These are phyloP conservation scores for Penicillium brevicompactum DNA, from an alignment of 2,329 filamentous ascomycete species.

Conservation along the genomic window DNA sequence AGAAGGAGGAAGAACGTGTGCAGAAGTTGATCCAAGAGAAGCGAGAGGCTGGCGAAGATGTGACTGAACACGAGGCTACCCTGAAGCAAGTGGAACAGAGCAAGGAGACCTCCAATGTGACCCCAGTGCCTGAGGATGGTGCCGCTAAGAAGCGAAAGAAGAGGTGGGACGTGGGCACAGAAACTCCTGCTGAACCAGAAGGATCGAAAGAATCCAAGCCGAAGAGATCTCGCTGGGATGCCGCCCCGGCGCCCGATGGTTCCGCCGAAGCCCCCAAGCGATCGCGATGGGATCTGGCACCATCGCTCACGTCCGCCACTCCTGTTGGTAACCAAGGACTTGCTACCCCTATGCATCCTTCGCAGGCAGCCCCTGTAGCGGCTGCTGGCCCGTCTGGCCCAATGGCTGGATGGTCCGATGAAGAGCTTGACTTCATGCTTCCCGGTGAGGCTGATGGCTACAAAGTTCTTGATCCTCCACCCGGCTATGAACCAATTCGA, in stretches of 20 bases:
- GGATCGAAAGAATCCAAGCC: conserved; percentile 54
- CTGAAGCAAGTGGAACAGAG: conserved; percentile 67
- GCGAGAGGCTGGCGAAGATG: conserved; percentile 62
- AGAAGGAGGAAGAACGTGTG: conserved; percentile 90
- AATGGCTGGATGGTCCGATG: conserved; percentile 83
- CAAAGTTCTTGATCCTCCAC: conserved; percentile 85
- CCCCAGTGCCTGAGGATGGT: conserved; percentile 64
- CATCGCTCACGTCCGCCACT: conserved; percentile 66
- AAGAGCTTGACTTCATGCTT: conserved; percentile 89
- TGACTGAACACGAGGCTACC: conserved; percentile 69
- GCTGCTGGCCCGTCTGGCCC: conserved; percentile 69
- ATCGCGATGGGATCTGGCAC: conserved; percentile 91
- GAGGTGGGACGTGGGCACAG: conserved; percentile 73
- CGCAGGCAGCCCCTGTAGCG: conserved; percentile 57
- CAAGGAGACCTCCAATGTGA: conserved; percentile 73
- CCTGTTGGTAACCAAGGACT: conserved; percentile 73
- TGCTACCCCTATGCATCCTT: conserved; percentile 75
- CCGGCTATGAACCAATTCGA: conserved; percentile 84
- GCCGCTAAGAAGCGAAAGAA: conserved; percentile 83
- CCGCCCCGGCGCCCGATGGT: conserved; percentile 66
- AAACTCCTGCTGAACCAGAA: conserved; percentile 36
- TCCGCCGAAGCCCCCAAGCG: conserved; percentile 66
- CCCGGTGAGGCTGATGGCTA: conserved; percentile 77
- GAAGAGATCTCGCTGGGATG: conserved; percentile 87
- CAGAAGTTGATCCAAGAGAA: conserved; percentile 77